A percentile compares a stretch with the other conserved stretches of the same genome.
Evolutionary conservation across 129 eudicot species (phyloP).

Genomic region (Saposhnikovia divaricata): DNA sequence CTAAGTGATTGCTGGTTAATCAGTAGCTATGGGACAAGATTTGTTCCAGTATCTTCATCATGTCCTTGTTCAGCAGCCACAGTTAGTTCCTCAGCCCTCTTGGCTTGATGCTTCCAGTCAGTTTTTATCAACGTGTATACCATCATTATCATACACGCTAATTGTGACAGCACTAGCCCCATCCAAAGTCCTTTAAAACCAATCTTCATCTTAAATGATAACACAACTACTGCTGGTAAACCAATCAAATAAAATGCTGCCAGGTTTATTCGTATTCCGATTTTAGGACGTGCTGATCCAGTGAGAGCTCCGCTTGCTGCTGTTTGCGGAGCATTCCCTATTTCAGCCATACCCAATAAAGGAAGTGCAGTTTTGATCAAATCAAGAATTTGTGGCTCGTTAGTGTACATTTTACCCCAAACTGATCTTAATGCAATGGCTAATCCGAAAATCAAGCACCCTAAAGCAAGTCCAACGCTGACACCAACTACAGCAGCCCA

Average conservation of each 20-base stretch:
- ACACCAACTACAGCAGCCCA: conserved; percentile 41
- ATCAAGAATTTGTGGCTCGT: conserved; percentile 39
- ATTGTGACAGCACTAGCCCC: conserved; percentile 71
- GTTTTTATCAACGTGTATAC: conserved; percentile 47
- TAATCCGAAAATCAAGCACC: conserved; percentile 39
- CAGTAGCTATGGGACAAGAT: conserved; percentile 31
- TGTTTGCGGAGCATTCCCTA: conserved; percentile 76
- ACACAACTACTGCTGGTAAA: conserved; percentile 45
- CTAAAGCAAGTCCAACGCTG: conserved; percentile 31
- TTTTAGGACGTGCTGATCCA: conserved; percentile 76
- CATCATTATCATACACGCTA: conserved; percentile 57
- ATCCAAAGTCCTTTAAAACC: conserved; percentile 81
- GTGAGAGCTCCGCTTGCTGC: conserved; percentile 70
- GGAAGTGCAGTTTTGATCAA: conserved; percentile 53
- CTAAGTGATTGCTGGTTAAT: conserved; percentile 7
- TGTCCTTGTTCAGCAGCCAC: conserved; percentile 24
- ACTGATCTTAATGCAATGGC: conserved; percentile 30
- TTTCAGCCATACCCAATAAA: conserved; percentile 57
- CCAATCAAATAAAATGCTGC: conserved; percentile 77
- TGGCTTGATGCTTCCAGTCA: conserved; percentile 69
- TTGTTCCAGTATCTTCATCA: conserved; percentile 41
- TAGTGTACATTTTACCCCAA: conserved; percentile 69
- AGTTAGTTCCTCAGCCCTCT: conserved; percentile 70
- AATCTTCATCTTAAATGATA: conserved; percentile 43
- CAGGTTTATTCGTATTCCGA: conserved; percentile 56